A percentile compares a stretch with the other conserved stretches of the same genome.
Evolutionary conservation across 1,139 yeast species (phyloP).

Genomic region (Saccharomyces hybrid): DNA sequence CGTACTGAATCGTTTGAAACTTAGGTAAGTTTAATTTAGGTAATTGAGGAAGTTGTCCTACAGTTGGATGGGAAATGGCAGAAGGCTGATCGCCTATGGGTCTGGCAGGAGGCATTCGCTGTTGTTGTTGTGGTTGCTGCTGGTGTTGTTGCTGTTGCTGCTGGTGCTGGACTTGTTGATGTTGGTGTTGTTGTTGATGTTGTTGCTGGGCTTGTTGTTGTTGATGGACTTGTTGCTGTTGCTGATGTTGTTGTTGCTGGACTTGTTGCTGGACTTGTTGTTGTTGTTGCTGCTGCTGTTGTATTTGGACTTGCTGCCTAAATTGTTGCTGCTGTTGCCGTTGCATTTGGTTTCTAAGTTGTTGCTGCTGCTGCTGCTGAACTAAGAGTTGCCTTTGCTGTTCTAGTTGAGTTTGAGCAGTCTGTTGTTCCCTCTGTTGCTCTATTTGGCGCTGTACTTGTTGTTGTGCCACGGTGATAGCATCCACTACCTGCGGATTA

Average conservation of each 20-base stretch:
- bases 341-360: constrained; percentile 9
- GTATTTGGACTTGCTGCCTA: constrained; percentile 14
- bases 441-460: constrained; percentile 24
- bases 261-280: constrained; percentile 18
- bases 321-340: constrained; percentile 11
- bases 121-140: constrained; percentile 3
- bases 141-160: constrained; percentile 8
- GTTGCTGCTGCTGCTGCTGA: constrained; percentile 10
- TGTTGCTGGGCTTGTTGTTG: constrained; percentile 15
- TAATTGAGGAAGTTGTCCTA: constrained; percentile 18
- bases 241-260: constrained; percentile 17
- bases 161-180: constrained; percentile 6
- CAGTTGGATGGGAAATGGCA: constrained; percentile 5
- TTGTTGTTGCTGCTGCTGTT: constrained; percentile 18
- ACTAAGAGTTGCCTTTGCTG: constrained; percentile 3
- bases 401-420: constrained; percentile 16
- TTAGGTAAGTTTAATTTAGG: constrained; percentile 30
- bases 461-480: constrained; percentile 38
- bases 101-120: neutral
- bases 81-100: constrained; percentile 7
- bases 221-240: constrained; percentile 13
- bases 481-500: constrained; percentile 29
- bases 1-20: constrained; percentile 24
- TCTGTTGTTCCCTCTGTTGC: constrained; percentile 34
- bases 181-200: constrained; percentile 10